These are phyloP conservation scores for Phytopythium litorale DNA, from an alignment of 352 stramenopile species.

Conservation along the genomic window DNA sequence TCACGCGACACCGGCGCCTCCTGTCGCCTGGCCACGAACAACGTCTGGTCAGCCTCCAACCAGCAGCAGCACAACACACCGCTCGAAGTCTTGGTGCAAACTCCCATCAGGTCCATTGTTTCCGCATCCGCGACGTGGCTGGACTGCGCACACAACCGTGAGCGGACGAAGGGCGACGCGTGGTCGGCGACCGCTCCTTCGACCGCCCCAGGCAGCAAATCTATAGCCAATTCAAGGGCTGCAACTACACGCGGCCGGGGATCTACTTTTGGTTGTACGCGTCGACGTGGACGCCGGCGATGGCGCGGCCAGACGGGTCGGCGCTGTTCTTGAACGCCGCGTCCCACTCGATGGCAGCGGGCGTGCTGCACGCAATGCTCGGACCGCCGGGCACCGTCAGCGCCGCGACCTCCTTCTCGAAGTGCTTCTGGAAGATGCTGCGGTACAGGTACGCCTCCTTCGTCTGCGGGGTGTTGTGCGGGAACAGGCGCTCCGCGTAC, in stretches of 20 bases:
- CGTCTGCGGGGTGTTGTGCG: constrained; percentile 97
- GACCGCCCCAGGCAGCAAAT: neutral
- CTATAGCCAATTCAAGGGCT: constrained; percentile 2
- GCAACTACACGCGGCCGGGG: neutral
- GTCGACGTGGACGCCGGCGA: constrained; percentile 94
- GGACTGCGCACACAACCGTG: neutral
- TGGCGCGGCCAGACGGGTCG: constrained; percentile 93
- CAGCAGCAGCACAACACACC: neutral
- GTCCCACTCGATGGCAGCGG: constrained; percentile 98
- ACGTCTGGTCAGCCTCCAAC: neutral
- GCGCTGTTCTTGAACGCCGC: constrained; percentile 91
- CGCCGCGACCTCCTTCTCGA: constrained; percentile 94
- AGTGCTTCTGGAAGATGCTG: constrained; percentile 98
- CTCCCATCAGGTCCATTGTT: constrained; percentile 2
- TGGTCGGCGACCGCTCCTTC: neutral
- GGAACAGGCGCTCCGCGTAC: constrained; percentile 93
- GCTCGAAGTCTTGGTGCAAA: neutral
- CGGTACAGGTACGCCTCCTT: constrained; percentile 97
- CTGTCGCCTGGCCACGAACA: neutral
- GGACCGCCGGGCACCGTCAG: constrained; percentile 97
- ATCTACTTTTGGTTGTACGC: constrained; percentile 69
- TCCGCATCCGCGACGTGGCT: neutral
- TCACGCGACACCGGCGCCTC: neutral
- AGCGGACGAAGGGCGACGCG: neutral
- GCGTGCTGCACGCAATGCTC: constrained; percentile 98